Evolutionary conservation across 2,329 filamentous ascomycete species (phyloP), one percentile per base, ranked within the genome.

Genomic region (Zalaria obscura): DNA sequence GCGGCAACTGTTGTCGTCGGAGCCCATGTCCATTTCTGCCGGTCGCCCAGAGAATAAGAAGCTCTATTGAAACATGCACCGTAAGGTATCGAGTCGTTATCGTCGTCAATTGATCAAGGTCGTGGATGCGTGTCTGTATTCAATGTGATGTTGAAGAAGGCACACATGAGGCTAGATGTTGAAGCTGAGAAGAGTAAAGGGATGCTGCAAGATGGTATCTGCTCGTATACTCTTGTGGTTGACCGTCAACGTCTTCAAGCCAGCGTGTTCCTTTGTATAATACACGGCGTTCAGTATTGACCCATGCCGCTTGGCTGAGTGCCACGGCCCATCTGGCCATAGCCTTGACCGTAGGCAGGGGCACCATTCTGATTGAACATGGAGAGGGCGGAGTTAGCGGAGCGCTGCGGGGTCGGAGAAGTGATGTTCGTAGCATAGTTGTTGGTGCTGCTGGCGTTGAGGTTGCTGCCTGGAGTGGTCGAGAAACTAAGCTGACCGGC

Each of bases 301-400:
- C 42, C 31, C 35, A 44, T 40, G 32, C 39, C 39, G 35, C 36
- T 38, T 5, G 38, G 10, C 25, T 32, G 42, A 11, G 42, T 29
- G 35, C 25, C 36, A 11, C 36, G 42, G 7, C 42, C 42, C 4
- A 38, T 27, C n/a, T 31, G 35, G 31, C 26, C n/a, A 36, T 34
- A 41, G n/a, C 35, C 39, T 18, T 41, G 39, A 11, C 28, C 35
- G 18, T 35, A 41, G 2, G n/a, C 29, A 3, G 29, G 29, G n/a
- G 29, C 29, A 35, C 42, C 42, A 11, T 44, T 44, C 35, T 41
- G 39, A 4, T 36, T 36, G 28, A 44, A 28, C 42, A 44, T 44
- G 42, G 38, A 38, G 27, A 40, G 9, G 8, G 42, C 36, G 27
- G 34, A 38, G 25, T 9, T 38, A 8, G n/a, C 34, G 29, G 35